Evolutionary conservation across 1,284 basidiomycete species (phyloP).

Genomic region (Cryptococcus sp.): DNA sequence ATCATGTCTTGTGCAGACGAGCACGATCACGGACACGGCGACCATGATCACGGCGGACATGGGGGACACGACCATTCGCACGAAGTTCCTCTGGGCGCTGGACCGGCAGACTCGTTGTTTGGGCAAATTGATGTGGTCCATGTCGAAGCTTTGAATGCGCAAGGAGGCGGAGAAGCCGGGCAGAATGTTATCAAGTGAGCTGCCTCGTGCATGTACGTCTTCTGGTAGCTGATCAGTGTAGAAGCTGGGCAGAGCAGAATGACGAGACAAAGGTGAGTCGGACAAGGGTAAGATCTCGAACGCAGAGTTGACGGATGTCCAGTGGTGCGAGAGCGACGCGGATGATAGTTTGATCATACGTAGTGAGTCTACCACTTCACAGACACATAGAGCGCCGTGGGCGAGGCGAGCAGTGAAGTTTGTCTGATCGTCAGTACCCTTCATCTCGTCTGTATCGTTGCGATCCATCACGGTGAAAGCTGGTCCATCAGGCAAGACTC

Average conservation of each 20-base stretch:
- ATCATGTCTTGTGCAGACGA: slow-evolving; percentile 35
- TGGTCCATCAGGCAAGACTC: slow-evolving; percentile 38
- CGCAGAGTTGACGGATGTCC: no score
- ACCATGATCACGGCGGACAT: slow-evolving; percentile 16
- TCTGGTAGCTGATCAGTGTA: neutral
- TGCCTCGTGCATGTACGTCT: neutral
- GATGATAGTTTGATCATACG: slow-evolving; percentile 45
- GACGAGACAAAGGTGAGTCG: slow-evolving; percentile 35
- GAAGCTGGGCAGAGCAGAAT: slow-evolving; percentile 35
- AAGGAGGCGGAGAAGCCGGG: slow-evolving; percentile 38
- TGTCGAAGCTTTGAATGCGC: slow-evolving; percentile 43
- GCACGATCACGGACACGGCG: slow-evolving; percentile 15
- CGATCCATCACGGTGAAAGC: slow-evolving; percentile 44
- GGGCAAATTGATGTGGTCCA: slow-evolving; percentile 40
- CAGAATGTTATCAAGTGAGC: slow-evolving; percentile 46
- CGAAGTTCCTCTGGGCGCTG: slow-evolving; percentile 39
- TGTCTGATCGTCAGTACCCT: slow-evolving; percentile 34
- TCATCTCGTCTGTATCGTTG: slow-evolving; percentile 43
- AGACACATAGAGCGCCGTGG: no score
- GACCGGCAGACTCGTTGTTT: slow-evolving; percentile 41
- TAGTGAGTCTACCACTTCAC: slow-evolving; percentile 21
- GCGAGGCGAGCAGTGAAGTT: neutral
- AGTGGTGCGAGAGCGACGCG: slow-evolving; percentile 42
- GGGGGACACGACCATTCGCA: slow-evolving; percentile 35
- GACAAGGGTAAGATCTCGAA: no score